phyloP scores from a whole-genome alignment of 2,329 filamentous ascomycete species.

The Fusarium sp. region DNA sequence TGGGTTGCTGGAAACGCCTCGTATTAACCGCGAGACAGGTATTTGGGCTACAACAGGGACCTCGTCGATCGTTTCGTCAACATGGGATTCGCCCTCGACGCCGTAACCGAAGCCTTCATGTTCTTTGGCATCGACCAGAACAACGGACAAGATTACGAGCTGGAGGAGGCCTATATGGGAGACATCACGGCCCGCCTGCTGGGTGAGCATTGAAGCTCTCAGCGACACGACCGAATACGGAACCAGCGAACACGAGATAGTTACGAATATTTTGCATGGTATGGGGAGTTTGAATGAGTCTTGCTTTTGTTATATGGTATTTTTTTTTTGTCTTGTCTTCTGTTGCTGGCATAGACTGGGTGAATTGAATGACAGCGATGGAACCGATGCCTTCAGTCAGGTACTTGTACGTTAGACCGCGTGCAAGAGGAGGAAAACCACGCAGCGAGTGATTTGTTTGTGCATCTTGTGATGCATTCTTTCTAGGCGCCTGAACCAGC shows the following conservation, averaged over 20 bases:
- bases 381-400: background rate
- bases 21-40: slow-evolving; percentile 62
- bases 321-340: background rate
- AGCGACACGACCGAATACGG: slow-evolving; percentile 3
- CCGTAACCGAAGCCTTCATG: slow-evolving; percentile 87
- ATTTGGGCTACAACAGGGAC: slow-evolving; percentile 87
- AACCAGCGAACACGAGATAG: slow-evolving; percentile 6
- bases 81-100: slow-evolving; percentile 92
- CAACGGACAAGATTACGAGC: slow-evolving; percentile 81
- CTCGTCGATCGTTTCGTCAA: slow-evolving; percentile 85
- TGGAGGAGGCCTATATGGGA: slow-evolving; percentile 92
- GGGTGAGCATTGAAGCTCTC: slow-evolving; percentile 73
- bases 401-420: background rate
- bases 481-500: background rate
- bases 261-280: slow-evolving; percentile 34
- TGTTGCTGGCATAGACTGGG: slow-evolving; percentile 23
- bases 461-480: background rate
- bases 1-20: background rate
- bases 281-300: slow-evolving; percentile 38
- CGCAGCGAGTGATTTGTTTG: background rate
- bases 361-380: slow-evolving; percentile 2
- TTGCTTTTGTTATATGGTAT: slow-evolving; percentile 3
- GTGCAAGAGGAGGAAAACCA: background rate
- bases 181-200: slow-evolving; percentile 89
- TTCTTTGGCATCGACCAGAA: slow-evolving; percentile 85